Evolutionary conservation across 148 eudicot genomes (phyloP).

Genomic region (Chenopodium berlandieri): DNA sequence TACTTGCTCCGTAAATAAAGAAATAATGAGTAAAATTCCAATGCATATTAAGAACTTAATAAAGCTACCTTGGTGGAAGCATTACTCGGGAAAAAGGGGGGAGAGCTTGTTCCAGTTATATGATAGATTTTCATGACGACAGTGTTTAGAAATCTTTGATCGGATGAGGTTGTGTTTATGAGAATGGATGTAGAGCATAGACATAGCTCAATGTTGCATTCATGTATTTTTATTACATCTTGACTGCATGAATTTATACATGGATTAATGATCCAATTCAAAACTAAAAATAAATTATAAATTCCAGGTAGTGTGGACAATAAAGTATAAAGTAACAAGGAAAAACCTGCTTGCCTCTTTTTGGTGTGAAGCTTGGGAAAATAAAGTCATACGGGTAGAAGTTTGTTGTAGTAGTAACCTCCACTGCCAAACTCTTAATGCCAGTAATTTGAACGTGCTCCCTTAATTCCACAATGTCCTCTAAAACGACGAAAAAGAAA

Average conservation of each 20-base stretch:
- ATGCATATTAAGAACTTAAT: background rate
- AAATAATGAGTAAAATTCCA: background rate
- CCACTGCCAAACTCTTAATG: background rate
- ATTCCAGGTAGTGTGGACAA: background rate
- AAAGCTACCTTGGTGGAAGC: background rate
- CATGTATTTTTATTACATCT: background rate
- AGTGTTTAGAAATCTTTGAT: background rate
- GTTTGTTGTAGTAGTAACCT: background rate
- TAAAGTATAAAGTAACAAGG: too few relatives aligned
- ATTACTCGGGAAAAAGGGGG: background rate
- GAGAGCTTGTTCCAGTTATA: background rate
- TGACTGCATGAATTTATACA: background rate
- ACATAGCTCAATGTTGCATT: background rate
- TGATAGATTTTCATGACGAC: background rate
- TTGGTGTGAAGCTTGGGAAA: too few relatives aligned
- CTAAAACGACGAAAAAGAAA: background rate
- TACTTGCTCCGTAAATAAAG: constrained; percentile 15
- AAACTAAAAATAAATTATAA: background rate
- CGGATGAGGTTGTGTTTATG: background rate
- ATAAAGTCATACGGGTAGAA: too few relatives aligned
- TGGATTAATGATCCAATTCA: background rate
- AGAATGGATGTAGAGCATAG: background rate
- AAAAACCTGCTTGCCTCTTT: too few relatives aligned
- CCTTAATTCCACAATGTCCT: background rate
- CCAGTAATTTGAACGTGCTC: background rate